Evolutionary conservation across 306 rosid genomes (phyloP).

Genomic region (Neltuma alba): DNA sequence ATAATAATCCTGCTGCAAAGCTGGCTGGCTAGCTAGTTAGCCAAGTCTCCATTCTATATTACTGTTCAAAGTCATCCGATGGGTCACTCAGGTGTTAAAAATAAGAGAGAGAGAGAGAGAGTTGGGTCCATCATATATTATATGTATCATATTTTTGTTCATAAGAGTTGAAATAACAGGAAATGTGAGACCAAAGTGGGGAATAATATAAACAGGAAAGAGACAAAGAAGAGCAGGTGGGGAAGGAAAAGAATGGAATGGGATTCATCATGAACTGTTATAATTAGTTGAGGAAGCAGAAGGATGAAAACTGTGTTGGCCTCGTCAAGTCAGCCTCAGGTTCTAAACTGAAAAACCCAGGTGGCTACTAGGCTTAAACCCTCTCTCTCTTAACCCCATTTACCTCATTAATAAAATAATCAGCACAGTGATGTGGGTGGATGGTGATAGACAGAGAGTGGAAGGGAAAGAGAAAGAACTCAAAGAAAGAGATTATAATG

Average conservation of each 20-base stretch:
- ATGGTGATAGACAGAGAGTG: slow-evolving; percentile 18
- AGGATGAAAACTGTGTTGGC: not conserved
- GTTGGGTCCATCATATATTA: not conserved
- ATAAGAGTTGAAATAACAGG: not conserved
- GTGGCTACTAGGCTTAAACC: not conserved
- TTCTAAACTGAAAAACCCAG: slow-evolving; percentile 31
- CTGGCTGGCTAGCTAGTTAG: not conserved
- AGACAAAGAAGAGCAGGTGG: not conserved
- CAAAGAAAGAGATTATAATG: no score
- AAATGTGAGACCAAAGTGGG: not conserved
- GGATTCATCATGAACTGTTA: slow-evolving; percentile 20
- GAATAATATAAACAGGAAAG: not conserved
- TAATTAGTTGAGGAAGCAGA: slow-evolving; percentile 37
- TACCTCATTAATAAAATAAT: not conserved
- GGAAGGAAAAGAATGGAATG: not conserved
- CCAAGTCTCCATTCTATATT: not conserved
- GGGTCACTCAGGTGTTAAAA: not conserved
- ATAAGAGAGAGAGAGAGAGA: not conserved
- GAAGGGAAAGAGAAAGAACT: not conserved
- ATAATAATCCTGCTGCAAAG: not conserved
- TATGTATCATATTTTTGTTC: not conserved
- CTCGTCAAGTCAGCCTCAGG: slow-evolving; percentile 56
- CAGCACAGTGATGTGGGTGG: not conserved
- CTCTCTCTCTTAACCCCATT: not conserved
- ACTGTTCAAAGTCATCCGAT: not conserved